Conservation (phyloP, 2,329 filamentous ascomycete genomes). For the Alternaria longipes region DNA sequence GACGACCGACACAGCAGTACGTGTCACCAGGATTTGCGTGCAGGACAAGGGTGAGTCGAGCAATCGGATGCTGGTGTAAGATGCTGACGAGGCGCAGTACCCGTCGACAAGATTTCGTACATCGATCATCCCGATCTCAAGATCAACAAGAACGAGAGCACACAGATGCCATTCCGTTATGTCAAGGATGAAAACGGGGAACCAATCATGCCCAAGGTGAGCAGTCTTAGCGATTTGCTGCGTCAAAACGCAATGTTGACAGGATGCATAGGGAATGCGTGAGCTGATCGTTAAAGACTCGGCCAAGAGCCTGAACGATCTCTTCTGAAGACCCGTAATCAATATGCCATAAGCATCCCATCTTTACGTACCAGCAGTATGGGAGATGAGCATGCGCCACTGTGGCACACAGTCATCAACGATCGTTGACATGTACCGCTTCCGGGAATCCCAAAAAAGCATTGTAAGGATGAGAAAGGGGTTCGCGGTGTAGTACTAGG, state of each 20-base stretch:
- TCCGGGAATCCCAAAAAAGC: slow-evolving; percentile 27
- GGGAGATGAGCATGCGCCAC: slow-evolving; percentile 41
- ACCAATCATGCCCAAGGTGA: slow-evolving; percentile 90
- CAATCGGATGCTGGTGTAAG: not conserved
- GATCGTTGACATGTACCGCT: slow-evolving; percentile 24
- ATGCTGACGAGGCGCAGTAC: slow-evolving; percentile 62
- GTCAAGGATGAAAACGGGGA: slow-evolving; percentile 77
- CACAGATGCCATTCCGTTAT: slow-evolving; percentile 98
- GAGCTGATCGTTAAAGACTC: slow-evolving; percentile 93
- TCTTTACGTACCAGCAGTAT: slow-evolving; percentile 10
- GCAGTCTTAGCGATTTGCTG: slow-evolving; percentile 32
- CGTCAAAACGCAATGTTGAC: slow-evolving; percentile 35
- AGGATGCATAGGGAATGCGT: slow-evolving; percentile 78
- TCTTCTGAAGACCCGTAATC: slow-evolving; percentile 65
- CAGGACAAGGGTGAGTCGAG: slow-evolving; percentile 78
- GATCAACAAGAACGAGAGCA: slow-evolving; percentile 91
- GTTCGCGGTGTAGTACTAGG: slow-evolving; percentile 23
- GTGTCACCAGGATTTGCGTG: slow-evolving; percentile 89
- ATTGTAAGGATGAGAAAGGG: slow-evolving; percentile 14
- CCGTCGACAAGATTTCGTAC: slow-evolving; percentile 81
- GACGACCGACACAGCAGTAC: slow-evolving; percentile 97
- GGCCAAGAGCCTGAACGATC: slow-evolving; percentile 87
- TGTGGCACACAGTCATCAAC: slow-evolving; percentile 51
- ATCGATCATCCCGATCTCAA: slow-evolving; percentile 89
- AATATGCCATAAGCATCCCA: not conserved